Percentiles rank a stretch among this genome's conserved stretches.
Evolutionary conservation across 2,329 filamentous ascomycete genomes (phyloP).

Genomic region (Scytalidium sp.): DNA sequence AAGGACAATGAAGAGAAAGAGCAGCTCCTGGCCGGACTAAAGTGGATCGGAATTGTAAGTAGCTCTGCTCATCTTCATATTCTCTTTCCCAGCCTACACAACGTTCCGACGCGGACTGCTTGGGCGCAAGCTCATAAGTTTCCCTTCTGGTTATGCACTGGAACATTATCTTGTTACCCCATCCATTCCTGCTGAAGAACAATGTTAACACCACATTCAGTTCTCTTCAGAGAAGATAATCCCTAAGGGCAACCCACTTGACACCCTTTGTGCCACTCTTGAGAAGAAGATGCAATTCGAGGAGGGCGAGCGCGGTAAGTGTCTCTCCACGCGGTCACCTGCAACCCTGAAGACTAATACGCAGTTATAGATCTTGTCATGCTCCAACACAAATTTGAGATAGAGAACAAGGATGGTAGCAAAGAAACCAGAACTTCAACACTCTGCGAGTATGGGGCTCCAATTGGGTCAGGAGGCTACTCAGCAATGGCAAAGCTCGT

Average conservation of each 20-base stretch:
- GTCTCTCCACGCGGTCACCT: not conserved
- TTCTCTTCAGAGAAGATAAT: slow-evolving; percentile 67
- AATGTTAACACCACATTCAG: slow-evolving; percentile 29
- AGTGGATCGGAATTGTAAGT: slow-evolving; percentile 72
- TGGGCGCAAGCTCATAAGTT: no score
- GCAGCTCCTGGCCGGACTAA: slow-evolving; percentile 67
- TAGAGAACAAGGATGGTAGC: slow-evolving; percentile 77
- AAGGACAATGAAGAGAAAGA: slow-evolving; percentile 63
- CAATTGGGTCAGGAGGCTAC: slow-evolving; percentile 58
- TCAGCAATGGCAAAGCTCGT: slow-evolving; percentile 82
- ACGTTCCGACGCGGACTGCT: no score
- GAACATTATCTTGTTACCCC: slow-evolving; percentile 1
- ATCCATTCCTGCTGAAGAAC: not conserved
- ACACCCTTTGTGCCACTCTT: slow-evolving; percentile 85
- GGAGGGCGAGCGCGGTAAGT: slow-evolving; percentile 67
- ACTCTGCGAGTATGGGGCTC: slow-evolving; percentile 77
- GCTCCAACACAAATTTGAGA: slow-evolving; percentile 74
- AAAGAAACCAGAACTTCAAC: slow-evolving; percentile 78
- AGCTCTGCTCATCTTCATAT: slow-evolving; percentile 50
- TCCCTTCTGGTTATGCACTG: not conserved
- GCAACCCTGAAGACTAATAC: not conserved
- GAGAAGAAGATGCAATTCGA: slow-evolving; percentile 91
- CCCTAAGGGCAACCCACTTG: slow-evolving; percentile 75
- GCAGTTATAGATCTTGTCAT: slow-evolving; percentile 40
- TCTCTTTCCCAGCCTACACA: no score